These are phyloP conservation scores for Spinacia oleracea DNA, from an alignment of 179 eudicot genomes.

Conservation along the genomic window DNA sequence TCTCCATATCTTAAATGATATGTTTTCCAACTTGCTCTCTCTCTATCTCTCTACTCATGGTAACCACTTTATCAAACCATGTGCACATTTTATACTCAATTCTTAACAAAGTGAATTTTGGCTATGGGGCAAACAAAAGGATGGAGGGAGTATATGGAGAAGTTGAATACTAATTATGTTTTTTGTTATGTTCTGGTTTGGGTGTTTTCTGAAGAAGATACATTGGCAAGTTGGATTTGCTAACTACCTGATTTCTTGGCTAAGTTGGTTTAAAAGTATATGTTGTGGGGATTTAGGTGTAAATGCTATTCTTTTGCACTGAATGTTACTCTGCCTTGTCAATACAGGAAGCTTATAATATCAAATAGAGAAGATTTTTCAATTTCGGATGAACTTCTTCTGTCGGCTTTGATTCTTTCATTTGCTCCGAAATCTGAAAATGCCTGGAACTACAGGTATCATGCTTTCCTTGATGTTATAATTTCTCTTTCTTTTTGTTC, in stretches of 20 bases:
- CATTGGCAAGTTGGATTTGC: too few species aligned
- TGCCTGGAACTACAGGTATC: constrained; percentile 90
- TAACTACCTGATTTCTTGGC: background rate
- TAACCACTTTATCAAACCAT: too few species aligned
- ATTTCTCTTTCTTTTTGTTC: background rate
- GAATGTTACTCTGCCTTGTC: background rate
- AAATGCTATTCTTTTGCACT: background rate
- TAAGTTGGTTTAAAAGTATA: too few species aligned
- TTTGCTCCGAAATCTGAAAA: constrained; percentile 82
- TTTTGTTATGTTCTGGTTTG: background rate
- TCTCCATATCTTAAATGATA: too few species aligned
- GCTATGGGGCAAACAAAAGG: too few species aligned
- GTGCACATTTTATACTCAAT: too few species aligned
- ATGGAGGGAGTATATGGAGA: too few species aligned
- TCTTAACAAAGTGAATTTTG: too few species aligned
- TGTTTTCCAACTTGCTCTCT: too few species aligned
- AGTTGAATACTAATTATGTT: background rate
- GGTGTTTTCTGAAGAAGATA: background rate
- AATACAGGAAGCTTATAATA: constrained; percentile 65
- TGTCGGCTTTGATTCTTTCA: constrained; percentile 74
- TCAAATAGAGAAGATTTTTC: constrained; percentile 41
- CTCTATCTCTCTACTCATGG: too few species aligned
- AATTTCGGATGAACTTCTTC: constrained; percentile 53
- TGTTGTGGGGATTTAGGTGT: background rate
- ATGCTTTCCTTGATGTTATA: background rate